These are phyloP conservation scores for Sclerotinia glacialis DNA, from an alignment of 2,329 filamentous ascomycete species.

Conservation along the genomic window DNA sequence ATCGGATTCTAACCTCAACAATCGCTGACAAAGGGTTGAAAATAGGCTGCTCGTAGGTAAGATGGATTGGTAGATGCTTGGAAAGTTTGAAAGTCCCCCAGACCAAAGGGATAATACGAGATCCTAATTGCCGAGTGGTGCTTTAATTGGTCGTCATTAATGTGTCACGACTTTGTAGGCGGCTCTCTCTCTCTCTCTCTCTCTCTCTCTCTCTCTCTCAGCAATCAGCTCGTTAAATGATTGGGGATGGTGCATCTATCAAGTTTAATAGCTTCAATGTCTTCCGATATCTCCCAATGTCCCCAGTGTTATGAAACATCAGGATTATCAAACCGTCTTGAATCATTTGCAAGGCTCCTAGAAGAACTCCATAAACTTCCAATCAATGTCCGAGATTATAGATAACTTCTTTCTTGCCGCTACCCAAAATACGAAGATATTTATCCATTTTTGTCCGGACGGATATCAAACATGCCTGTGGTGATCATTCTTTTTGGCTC, in stretches of 20 bases:
- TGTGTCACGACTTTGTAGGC: neutral
- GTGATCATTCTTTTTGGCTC: constrained; percentile 2
- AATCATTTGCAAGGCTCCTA: neutral
- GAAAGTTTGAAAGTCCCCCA: neutral
- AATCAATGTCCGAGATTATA: constrained; percentile 2
- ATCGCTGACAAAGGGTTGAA: neutral
- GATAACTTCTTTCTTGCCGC: neutral
- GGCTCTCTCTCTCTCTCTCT: neutral
- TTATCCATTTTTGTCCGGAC: neutral
- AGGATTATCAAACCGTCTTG: neutral
- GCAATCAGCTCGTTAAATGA: too few relatives aligned
- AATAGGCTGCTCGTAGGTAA: neutral
- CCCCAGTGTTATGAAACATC: constrained; percentile 5
- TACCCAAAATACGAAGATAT: neutral
- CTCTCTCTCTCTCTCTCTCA: neutral
- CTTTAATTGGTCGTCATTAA: neutral
- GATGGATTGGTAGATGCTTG: too few relatives aligned
- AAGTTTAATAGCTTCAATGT: neutral
- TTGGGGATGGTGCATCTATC: neutral
- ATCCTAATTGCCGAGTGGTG: neutral
- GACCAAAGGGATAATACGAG: constrained; percentile 1
- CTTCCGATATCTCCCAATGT: neutral
- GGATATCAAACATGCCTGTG: constrained; percentile 12
- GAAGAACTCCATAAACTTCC: neutral
- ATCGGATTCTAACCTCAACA: neutral